Evolutionary conservation across 176 grass and related monocot species (phyloP), one percentile per base, ranked within the genome.

Genomic region (Thinopyrum elongatum): DNA sequence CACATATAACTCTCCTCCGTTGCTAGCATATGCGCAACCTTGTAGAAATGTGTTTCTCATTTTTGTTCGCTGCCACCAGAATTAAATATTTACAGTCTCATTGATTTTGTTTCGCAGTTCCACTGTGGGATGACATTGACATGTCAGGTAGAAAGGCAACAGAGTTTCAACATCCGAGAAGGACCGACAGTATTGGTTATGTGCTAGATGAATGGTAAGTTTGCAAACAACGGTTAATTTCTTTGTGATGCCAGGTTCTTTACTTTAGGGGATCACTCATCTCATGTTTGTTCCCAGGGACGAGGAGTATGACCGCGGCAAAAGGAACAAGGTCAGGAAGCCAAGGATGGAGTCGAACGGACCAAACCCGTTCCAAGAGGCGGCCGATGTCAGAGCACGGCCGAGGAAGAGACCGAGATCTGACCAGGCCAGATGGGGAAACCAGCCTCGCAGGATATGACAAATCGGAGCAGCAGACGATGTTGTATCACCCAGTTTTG

Each of bases 121-220:
- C 85, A 81, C 73, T 51, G 23, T 95, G 95, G 90, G 89, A 83
- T 68, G 91, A 80, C 42, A 61, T 59, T 33, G 73, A 81, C 61
- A 11, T 86, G 29, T 76, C 87, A 46, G 89, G 65, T 78, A 83
- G 35, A 6, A 57, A 26, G 49, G 31, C 26, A 60, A 25, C 59
- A 49, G 65, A 81, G 42, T 14, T 34, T 19, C 68, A 65, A 14
- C 21, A 38, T 81, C 70, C 65, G 6, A 86, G 68, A 27, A 70
- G 68, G 39, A 65, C 73, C 38, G 87, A 59, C 14, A 89, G 84
- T 76, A 91, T 97, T 77, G 95, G 90, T 35, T 95, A 95, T 64
- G 89, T 97, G 65, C 77, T 90, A 46, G 87, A 97, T 86, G 79
- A 95, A 65, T 85, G 90, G 95, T 97, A 85, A 87, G 38, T 35